A percentile compares a stretch with the other conserved stretches of the same genome.
phyloP scores from a whole-genome alignment of 208 protist genomes.

The Leishmania amazonensis region DNA sequence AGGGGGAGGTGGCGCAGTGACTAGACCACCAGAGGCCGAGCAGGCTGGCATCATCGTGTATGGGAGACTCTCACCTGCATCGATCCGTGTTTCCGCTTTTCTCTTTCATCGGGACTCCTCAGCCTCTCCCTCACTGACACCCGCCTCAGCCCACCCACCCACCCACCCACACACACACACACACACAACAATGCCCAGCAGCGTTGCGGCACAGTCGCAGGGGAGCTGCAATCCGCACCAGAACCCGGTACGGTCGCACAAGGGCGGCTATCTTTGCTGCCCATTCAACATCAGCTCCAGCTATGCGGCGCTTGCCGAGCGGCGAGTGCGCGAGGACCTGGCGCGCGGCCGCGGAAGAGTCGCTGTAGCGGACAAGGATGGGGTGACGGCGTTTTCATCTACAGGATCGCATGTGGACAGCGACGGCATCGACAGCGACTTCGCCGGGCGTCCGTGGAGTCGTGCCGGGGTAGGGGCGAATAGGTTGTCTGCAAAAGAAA shows the following conservation, averaged over 20 bases:
- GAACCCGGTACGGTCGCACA: constrained; percentile 55
- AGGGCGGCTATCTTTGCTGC: constrained; percentile 71
- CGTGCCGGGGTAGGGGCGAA: constrained; percentile 69
- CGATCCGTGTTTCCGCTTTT: not conserved
- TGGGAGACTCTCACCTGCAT: not conserved
- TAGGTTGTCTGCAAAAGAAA: constrained; percentile 50
- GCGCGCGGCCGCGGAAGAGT: not conserved
- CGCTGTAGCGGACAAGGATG: constrained; percentile 24
- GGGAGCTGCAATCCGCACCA: constrained; percentile 22
- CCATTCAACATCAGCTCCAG: constrained; percentile 60
- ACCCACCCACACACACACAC: too few species aligned
- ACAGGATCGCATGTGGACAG: constrained; percentile 3
- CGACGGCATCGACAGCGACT: constrained; percentile 27
- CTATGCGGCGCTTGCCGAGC: constrained; percentile 51
- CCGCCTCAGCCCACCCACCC: not conserved
- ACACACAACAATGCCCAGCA: constrained; percentile 15
- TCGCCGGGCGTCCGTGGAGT: constrained; percentile 52
- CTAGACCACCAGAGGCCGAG: not conserved
- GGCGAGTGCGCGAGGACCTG: constrained; percentile 42
- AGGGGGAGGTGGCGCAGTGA: not conserved
- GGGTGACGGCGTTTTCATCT: constrained; percentile 3
- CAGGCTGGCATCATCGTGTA: not conserved
- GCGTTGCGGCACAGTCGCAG: constrained; percentile 28
- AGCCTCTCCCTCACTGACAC: not conserved
- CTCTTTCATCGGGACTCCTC: not conserved